Percentiles rank a stretch among this genome's conserved stretches.
Evolutionary conservation across 495 filamentous ascomycete species (phyloP).

Genomic region (Aspergillus egyptiacus): DNA sequence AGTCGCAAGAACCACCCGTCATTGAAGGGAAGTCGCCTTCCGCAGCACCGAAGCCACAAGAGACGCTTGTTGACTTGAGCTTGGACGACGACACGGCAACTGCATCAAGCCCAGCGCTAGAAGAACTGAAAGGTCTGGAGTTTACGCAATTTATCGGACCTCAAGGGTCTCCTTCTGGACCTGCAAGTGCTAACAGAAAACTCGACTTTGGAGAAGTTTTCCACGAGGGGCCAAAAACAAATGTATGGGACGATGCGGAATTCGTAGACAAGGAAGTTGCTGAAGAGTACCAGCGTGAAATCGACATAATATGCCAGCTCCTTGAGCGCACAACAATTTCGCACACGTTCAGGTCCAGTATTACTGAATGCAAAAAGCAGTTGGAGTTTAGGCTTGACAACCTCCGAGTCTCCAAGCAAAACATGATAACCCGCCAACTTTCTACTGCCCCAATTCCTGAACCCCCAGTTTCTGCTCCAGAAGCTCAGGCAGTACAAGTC

Average conservation of each 20-base stretch:
- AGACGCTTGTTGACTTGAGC: slow-evolving; percentile 16
- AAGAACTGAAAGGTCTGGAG: slow-evolving; percentile 19
- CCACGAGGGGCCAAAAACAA: neutral
- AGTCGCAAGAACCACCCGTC: neutral
- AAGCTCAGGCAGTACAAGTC: neutral
- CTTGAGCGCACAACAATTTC: slow-evolving; percentile 10
- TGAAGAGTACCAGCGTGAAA: slow-evolving; percentile 4
- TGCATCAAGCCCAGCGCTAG: slow-evolving; percentile 13
- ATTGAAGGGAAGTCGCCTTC: neutral
- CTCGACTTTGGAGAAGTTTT: neutral
- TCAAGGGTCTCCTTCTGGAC: neutral
- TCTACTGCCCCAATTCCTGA: neutral
- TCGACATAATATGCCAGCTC: slow-evolving; percentile 17
- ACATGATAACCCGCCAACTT: neutral
- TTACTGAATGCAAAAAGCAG: slow-evolving; percentile 13
- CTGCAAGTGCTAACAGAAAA: neutral
- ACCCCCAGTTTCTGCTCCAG: neutral
- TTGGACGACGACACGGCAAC: neutral
- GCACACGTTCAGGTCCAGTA: neutral
- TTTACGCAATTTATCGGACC: slow-evolving; percentile 6
- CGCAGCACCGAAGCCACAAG: neutral
- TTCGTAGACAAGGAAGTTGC: neutral
- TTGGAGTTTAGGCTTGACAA: slow-evolving; percentile 5
- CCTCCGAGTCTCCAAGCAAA: neutral
- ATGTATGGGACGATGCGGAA: neutral